Percentiles rank a stretch among this genome's conserved stretches.
Evolutionary conservation across 768 basidiomycete species (phyloP).

Genomic region (Kwoniella dejecticola): DNA sequence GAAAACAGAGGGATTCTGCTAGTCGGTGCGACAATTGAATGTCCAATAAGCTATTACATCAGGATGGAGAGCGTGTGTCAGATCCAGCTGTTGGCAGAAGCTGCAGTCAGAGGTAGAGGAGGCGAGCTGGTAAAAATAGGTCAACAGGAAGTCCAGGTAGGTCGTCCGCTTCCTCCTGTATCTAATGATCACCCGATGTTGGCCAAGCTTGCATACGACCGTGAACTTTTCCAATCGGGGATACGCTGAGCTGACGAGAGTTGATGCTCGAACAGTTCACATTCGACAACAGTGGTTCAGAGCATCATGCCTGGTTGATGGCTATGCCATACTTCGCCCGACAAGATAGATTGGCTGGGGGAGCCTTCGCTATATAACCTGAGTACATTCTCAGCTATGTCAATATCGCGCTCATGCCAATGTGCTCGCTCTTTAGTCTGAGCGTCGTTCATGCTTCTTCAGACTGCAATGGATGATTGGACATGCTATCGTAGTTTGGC

Average conservation of each 20-base stretch:
- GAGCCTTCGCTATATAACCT: background rate
- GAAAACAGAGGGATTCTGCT: conserved; percentile 21
- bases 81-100: conserved; percentile 13
- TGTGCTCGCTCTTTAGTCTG: too few relatives aligned
- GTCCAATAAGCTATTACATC: conserved; percentile 22
- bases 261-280: too few relatives aligned
- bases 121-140: conserved; percentile 14
- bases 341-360: conserved; percentile 18
- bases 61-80: conserved; percentile 17
- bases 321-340: conserved; percentile 21
- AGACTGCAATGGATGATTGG: too few relatives aligned
- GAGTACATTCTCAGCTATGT: too few relatives aligned
- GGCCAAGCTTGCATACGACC: too few relatives aligned
- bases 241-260: too few relatives aligned
- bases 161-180: background rate
- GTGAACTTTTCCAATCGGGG: too few relatives aligned
- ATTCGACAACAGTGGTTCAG: conserved; percentile 12
- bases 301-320: conserved; percentile 21
- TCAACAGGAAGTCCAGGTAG: conserved; percentile 13
- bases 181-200: too few relatives aligned
- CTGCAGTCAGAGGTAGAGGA: conserved; percentile 12
- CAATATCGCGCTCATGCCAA: too few relatives aligned
- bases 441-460: too few relatives aligned
- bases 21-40: conserved; percentile 18
- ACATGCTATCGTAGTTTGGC: too few relatives aligned